These are phyloP conservation scores for Pochonia chlamydosporia DNA, from an alignment of 2,329 filamentous ascomycete species.

Conservation along the genomic window DNA sequence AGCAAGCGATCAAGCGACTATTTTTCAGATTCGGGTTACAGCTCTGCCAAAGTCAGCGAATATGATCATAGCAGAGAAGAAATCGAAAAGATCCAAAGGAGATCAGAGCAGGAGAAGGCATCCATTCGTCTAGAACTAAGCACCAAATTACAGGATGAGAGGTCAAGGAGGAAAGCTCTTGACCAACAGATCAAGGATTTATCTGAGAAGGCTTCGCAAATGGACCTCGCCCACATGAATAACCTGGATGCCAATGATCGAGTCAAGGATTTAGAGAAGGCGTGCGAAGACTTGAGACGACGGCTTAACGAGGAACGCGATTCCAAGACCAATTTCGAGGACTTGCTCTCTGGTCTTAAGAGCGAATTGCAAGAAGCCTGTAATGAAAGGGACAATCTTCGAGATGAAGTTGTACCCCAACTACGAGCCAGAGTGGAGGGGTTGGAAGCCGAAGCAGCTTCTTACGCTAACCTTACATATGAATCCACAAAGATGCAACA, in stretches of 20 bases:
- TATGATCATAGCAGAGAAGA: conserved; percentile 60
- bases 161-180: conserved; percentile 65
- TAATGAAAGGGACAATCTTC: conserved; percentile 86
- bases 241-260: conserved; percentile 51
- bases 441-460: conserved; percentile 66
- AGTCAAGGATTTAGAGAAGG: conserved; percentile 71
- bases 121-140: conserved; percentile 79
- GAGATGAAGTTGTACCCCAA: conserved; percentile 80
- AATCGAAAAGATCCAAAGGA: conserved; percentile 74
- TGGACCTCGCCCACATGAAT: conserved; percentile 50
- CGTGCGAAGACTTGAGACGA: conserved; percentile 76
- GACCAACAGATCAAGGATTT: conserved; percentile 81
- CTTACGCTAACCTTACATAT: conserved; percentile 68
- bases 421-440: conserved; percentile 71
- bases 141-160: conserved; percentile 81
- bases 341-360: conserved; percentile 77
- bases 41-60: conserved; percentile 73
- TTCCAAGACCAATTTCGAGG: conserved; percentile 89
- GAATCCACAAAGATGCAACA: conserved; percentile 83
- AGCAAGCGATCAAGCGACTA: conserved; percentile 89
- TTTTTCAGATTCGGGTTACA: conserved; percentile 92
- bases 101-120: conserved; percentile 86
- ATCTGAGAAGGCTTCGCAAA: conserved; percentile 68
- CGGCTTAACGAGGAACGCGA: conserved; percentile 79
- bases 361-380: conserved; percentile 75